phyloP scores from a whole-genome alignment of 2,329 filamentous ascomycete genomes.

The Fusarium humuli region DNA sequence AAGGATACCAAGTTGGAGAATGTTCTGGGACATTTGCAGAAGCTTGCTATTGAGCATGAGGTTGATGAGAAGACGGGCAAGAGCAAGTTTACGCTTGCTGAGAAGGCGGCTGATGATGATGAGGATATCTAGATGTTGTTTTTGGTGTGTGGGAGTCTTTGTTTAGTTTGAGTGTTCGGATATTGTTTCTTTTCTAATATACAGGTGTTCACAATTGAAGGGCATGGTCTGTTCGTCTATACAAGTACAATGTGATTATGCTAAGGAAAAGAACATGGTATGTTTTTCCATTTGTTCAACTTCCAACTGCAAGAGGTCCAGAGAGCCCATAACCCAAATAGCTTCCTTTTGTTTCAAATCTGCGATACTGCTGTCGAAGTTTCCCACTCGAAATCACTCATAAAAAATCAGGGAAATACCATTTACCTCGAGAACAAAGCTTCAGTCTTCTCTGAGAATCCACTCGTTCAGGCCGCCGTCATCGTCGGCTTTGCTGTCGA shows the following conservation, averaged over 20 bases:
- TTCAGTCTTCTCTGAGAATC: background rate
- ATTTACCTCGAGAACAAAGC: no score
- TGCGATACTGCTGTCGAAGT: no score
- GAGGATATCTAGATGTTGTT: slow-evolving; percentile 14
- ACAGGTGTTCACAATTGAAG: background rate
- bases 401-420: no score
- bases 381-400: no score
- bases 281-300: background rate
- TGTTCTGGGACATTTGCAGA: slow-evolving; percentile 24
- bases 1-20: slow-evolving; percentile 34
- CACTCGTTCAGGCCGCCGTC: background rate
- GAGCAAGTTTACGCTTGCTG: slow-evolving; percentile 13
- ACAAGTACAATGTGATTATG: background rate
- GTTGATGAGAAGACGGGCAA: slow-evolving; percentile 33
- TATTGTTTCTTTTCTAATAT: background rate
- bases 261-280: background rate
- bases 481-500: background rate
- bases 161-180: background rate
- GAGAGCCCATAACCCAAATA: no score
- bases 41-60: slow-evolving; percentile 32
- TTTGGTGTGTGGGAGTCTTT: background rate
- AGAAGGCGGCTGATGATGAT: slow-evolving; percentile 26
- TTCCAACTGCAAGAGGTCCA: no score
- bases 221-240: background rate
- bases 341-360: no score